These are phyloP conservation scores for Fusarium sp. DNA, from an alignment of 2,329 filamentous ascomycete genomes.

Conservation along the genomic window DNA sequence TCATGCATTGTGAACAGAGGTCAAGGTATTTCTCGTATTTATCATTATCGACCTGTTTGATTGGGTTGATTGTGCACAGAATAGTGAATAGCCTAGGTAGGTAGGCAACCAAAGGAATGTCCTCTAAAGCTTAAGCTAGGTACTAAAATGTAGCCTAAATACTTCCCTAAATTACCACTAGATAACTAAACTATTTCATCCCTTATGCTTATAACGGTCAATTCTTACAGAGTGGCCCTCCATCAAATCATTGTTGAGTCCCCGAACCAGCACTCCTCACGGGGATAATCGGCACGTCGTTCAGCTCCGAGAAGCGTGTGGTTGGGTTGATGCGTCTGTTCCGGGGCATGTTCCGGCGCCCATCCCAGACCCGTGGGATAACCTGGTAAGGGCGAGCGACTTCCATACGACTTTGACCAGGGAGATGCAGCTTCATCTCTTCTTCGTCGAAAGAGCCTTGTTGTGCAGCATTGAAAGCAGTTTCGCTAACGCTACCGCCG, in stretches of 20 bases:
- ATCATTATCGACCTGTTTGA: background rate
- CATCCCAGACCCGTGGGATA: background rate
- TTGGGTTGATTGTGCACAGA: too few relatives aligned
- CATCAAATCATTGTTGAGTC: fast-evolving
- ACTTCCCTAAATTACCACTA: too few relatives aligned
- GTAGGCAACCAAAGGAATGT: too few relatives aligned
- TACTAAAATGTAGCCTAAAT: too few relatives aligned
- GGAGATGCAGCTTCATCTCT: constrained; percentile 8
- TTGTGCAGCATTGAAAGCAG: constrained; percentile 1
- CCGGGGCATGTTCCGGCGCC: too few relatives aligned
- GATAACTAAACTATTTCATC: too few relatives aligned
- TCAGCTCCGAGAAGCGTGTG: background rate
- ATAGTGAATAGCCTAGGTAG: too few relatives aligned
- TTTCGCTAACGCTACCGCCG: constrained; percentile 30
- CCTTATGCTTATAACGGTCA: too few relatives aligned
- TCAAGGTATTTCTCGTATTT: background rate
- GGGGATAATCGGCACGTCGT: background rate
- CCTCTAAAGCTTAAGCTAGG: too few relatives aligned
- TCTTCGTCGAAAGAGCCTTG: background rate
- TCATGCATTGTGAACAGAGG: background rate
- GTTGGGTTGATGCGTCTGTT: background rate
- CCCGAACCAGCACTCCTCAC: too few relatives aligned
- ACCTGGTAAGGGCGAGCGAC: background rate
- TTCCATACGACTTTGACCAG: background rate
- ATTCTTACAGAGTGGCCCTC: too few relatives aligned